phyloP scores from a whole-genome alignment of 352 stramenopile species.

The Phytophthora melonis region DNA sequence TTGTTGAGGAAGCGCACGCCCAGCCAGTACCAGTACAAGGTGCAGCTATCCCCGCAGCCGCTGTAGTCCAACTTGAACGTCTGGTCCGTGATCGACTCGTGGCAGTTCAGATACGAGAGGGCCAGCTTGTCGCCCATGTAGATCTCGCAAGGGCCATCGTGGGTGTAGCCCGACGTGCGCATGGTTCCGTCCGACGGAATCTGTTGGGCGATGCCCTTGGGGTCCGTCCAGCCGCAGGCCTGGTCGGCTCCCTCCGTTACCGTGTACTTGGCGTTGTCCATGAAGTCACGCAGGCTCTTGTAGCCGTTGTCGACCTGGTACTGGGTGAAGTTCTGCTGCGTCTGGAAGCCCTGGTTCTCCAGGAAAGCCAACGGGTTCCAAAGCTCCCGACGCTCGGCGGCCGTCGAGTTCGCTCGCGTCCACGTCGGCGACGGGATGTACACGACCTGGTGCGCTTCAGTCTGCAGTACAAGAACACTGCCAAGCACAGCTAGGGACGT shows the following conservation, averaged over 20 bases:
- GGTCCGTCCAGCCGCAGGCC: slow-evolving; percentile 42
- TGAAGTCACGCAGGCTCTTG: slow-evolving; percentile 55
- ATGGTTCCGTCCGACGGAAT: slow-evolving; percentile 44
- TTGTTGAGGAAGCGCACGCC: slow-evolving; percentile 42
- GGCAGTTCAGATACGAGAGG: slow-evolving; percentile 43
- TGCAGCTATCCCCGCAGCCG: slow-evolving; percentile 45
- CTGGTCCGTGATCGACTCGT: slow-evolving; percentile 44
- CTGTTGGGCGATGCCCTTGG: slow-evolving; percentile 39
- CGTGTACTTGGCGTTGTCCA: slow-evolving; percentile 51
- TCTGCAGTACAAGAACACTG: slow-evolving; percentile 25
- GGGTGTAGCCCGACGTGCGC: slow-evolving; percentile 55
- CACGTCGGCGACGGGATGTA: slow-evolving; percentile 49
- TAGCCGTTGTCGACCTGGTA: slow-evolving; percentile 50
- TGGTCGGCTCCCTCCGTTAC: slow-evolving; percentile 40
- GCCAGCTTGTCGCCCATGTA: slow-evolving; percentile 51
- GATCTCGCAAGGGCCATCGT: slow-evolving; percentile 55
- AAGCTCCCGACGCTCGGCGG: slow-evolving; percentile 36
- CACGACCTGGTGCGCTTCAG: slow-evolving; percentile 50
- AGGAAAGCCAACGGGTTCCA: slow-evolving; percentile 59
- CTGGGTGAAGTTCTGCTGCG: slow-evolving; percentile 50
- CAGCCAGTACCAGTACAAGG: slow-evolving; percentile 55
- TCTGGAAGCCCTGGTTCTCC: slow-evolving; percentile 54
- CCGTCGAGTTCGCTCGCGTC: slow-evolving; percentile 36
- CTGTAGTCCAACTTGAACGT: slow-evolving; percentile 44
- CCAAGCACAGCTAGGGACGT: slow-evolving; percentile 20